phyloP scores from a whole-genome alignment of 129 eudicot species.

The Heracleum sosnowskyi region DNA sequence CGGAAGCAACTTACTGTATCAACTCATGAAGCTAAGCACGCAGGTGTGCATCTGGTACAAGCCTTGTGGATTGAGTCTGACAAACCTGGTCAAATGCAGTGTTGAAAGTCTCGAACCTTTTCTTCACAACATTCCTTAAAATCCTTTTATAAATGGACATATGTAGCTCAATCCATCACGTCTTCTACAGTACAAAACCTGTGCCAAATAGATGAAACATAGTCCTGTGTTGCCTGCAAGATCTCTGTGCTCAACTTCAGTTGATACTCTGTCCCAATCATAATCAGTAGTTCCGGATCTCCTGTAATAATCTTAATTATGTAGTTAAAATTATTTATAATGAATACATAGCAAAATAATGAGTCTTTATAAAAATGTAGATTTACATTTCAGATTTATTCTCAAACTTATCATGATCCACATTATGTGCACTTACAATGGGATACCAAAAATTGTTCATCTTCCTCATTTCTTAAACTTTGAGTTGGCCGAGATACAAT shows the following conservation, averaged over 20 bases:
- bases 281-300: not conserved
- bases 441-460: not conserved
- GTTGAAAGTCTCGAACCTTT: slow-evolving; percentile 8
- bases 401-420: not conserved
- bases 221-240: not conserved
- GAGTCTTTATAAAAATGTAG: not conserved
- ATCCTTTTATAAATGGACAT: not conserved
- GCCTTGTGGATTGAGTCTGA: not conserved
- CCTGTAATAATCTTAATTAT: not conserved
- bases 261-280: not conserved
- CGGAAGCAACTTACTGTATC: not conserved
- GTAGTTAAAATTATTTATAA: not conserved
- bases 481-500: not conserved
- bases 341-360: not conserved
- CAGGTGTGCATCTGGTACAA: not conserved
- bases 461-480: not conserved
- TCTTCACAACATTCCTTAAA: not conserved
- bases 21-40: not conserved
- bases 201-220: not conserved
- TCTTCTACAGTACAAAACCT: not conserved
- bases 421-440: not conserved
- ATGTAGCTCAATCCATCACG: not conserved
- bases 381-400: slow-evolving; percentile 3
- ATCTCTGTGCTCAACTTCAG: not conserved
- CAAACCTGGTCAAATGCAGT: not conserved